Evolutionary conservation across 768 basidiomycete species (phyloP), one percentile per base, ranked within the genome.

Genomic region (Hypholoma sublateritium): DNA sequence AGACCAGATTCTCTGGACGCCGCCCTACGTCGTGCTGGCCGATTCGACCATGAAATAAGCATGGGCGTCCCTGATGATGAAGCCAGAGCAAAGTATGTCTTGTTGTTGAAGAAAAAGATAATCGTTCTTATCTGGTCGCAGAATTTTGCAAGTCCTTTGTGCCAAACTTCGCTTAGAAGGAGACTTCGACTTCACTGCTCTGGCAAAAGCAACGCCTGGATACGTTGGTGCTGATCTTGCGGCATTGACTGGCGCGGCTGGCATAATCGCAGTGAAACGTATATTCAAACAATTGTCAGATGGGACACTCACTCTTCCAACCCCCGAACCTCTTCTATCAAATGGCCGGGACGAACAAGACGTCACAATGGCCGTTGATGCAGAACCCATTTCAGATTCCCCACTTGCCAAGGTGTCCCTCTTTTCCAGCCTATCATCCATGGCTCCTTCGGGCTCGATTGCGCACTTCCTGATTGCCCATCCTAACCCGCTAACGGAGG

Each of bases 11-110:
- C 95, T 5, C 79, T 98, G 6, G 97, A 99, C 70, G 85, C 95
- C 0, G 97, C 97, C 0, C 78, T 99, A 16, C 84, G 96, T 32
- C 80, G 95, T 54, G 96, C 95, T 5, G 97, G 97, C 5, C 77
- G 97, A 34, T 99, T 99, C 59, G 97, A 98, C 67, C 93, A 95
- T 62, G 97, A 99, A 73, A 98, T 99, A 49, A 89, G 91, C 50
- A 95, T 98, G 91, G 91, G 91, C 12, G 96, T 99, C 3, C 97
- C 97, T 2, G 93, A 95, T 63, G 90, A 97, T 59, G 86, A 86
- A 53, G 95, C 89, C 0, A 79, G 97, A 55, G 88, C 89, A 59
- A 89, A 95, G 96, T 98, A 55, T 62, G 88, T 76, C 16, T 25
- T 19, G 12, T 44, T 42, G 42, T 50, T 59, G 51, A 14, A 28